A percentile compares a stretch with the other conserved stretches of the same genome.
Evolutionary conservation across 495 filamentous ascomycete species (phyloP).

Genomic region (Lentithecium fluviatile): DNA sequence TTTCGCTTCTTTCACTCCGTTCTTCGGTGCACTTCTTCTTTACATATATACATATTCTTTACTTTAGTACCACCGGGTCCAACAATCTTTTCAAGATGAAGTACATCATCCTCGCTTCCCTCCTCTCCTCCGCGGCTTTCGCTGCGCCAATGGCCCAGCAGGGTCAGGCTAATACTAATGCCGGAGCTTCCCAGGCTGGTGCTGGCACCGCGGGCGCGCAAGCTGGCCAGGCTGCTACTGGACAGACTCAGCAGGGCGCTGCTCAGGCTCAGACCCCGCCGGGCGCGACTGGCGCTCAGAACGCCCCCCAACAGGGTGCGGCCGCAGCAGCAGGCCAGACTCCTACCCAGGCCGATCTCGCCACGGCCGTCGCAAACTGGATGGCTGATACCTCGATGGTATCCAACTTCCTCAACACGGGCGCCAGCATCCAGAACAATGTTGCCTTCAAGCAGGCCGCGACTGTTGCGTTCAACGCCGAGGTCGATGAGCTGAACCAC

Average conservation of each 20-base stretch:
- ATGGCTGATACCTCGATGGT: constrained; percentile 31
- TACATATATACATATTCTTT: constrained; percentile 3
- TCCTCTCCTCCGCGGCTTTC: constrained; percentile 18
- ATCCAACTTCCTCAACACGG: constrained; percentile 29
- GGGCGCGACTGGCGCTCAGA: neutral
- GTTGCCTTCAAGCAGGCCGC: constrained; percentile 25
- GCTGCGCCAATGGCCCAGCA: constrained; percentile 17
- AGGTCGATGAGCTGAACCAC: constrained; percentile 32
- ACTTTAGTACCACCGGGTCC: neutral
- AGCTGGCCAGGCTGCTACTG: constrained; percentile 5
- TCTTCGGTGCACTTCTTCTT: neutral
- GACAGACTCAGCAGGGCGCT: constrained; percentile 7
- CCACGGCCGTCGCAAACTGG: constrained; percentile 29
- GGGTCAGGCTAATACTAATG: constrained; percentile 15
- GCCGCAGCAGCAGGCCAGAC: constrained; percentile 11
- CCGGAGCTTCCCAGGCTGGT: neutral
- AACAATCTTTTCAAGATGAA: constrained; percentile 20
- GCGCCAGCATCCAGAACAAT: constrained; percentile 16
- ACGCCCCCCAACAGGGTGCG: constrained; percentile 3
- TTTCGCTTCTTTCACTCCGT: constrained; percentile 1
- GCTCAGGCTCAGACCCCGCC: neutral
- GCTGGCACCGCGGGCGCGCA: constrained; percentile 1
- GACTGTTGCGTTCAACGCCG: constrained; percentile 29
- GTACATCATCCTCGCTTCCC: constrained; percentile 24
- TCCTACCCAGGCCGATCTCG: constrained; percentile 10